Base-by-base conservation (phyloP, 768 basidiomycete genomes). In the Lentinula detonsa region DNA sequence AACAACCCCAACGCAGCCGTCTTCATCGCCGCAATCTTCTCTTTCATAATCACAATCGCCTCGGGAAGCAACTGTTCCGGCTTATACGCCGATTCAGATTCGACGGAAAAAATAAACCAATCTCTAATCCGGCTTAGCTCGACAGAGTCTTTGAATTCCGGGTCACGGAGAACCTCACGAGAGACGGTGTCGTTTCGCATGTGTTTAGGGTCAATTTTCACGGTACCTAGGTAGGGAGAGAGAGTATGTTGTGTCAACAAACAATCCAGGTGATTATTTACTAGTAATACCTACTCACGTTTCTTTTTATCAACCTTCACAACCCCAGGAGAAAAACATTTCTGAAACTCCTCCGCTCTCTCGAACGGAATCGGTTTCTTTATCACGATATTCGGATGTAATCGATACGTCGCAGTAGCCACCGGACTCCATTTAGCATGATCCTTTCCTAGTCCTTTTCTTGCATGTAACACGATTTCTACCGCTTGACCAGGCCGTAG, bases 341-440 rank as follows among this genome's bases (percentile, higher is more conserved):
- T 79, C 68, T 86, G 82, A 72, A 99, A 98, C 65, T 92, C 93
- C 39, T 87, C 79, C 4, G 87, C 86, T 35, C 85, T 83, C n/a
- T 86, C 77, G 6, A 85, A 81, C 0, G 93, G 90, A 34, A 98
- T 88, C 0, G 90, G 89, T 63, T 86, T 85, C 61, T 76, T 77
- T 45, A 88, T 86, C 68, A 83, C 82, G 71, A 99, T 90, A 65
- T 90, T 80, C 0, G 97, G 97, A 34, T 97, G 83, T 5, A 97
- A 81, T 54, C 97, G 90, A 70, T 98, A 99, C 0, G 95, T 92
- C 2, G 97, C 96, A 6, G 95, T 98, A 3, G 96, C 96, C 95
- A 63, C 97, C 34, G 97, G 95, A 61, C 85, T 92, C 72, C 92
- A 99, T 71, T 99, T 99, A 50, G 97, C 95, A 67, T 99, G 96